Percentiles rank a stretch among this genome's conserved stretches.
phyloP scores from a whole-genome alignment of 768 basidiomycete genomes.

The Galerina marginata region DNA sequence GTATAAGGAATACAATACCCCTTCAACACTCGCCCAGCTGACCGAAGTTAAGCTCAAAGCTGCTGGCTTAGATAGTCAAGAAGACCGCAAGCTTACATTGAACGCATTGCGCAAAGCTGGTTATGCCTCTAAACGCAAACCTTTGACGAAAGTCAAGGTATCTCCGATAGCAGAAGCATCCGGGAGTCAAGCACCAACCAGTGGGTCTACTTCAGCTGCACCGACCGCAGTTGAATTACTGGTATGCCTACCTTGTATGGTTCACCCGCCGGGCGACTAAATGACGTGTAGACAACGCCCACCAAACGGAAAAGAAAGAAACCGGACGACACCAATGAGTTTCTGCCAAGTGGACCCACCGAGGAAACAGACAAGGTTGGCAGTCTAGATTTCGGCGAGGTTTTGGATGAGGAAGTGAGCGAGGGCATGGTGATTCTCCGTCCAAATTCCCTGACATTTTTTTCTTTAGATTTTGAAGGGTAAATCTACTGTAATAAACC shows the following conservation, averaged over 20 bases:
- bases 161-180: constrained; percentile 16
- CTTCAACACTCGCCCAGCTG: constrained; percentile 58
- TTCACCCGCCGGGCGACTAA: constrained; percentile 6
- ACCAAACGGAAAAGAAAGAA: constrained; percentile 61
- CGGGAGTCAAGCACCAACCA: constrained; percentile 11
- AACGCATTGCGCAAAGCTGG: constrained; percentile 68
- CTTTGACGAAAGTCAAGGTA: constrained; percentile 18
- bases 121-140: constrained; percentile 43
- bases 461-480: constrained; percentile 55
- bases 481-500: constrained; percentile 77
- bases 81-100: constrained; percentile 64
- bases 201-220: constrained; percentile 23
- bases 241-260: constrained; percentile 25
- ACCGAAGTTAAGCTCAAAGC: constrained; percentile 63
- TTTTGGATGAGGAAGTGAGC: constrained; percentile 66
- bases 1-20: constrained; percentile 74
- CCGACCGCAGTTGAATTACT: constrained; percentile 32
- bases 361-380: constrained; percentile 58
- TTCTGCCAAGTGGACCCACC: constrained; percentile 54
- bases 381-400: constrained; percentile 73
- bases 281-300: constrained; percentile 44
- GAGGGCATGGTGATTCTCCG: background rate
- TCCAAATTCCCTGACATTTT: background rate
- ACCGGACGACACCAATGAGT: constrained; percentile 55
- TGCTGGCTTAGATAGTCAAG: constrained; percentile 67